Evolutionary conservation across 2,329 filamentous ascomycete genomes (phyloP).

Genomic region (Cercospora brassicicola): DNA sequence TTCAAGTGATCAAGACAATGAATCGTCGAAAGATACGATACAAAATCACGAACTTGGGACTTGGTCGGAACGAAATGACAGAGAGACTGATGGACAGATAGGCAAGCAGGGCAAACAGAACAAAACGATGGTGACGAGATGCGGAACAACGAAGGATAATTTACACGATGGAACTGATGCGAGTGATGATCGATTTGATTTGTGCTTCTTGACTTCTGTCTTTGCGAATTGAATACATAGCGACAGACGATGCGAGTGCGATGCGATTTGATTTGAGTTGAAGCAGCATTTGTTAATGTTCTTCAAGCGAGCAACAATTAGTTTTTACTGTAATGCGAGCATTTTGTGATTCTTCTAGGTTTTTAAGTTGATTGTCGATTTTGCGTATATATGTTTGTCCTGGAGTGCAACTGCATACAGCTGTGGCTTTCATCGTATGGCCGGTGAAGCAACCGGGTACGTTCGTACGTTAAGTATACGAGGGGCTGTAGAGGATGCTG

Average conservation of each 20-base stretch:
- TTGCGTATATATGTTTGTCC: background rate
- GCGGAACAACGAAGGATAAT: background rate
- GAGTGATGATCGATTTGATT: background rate
- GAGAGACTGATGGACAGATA: too few species aligned
- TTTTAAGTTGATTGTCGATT: background rate
- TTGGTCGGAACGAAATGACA: too few species aligned
- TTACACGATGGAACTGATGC: background rate
- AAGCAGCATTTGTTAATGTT: background rate
- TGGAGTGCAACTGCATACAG: background rate
- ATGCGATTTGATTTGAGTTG: background rate
- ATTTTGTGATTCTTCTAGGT: background rate
- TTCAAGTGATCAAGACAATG: constrained; percentile 38
- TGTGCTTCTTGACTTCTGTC: too few species aligned
- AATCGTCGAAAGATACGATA: too few species aligned
- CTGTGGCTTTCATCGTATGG: too few species aligned
- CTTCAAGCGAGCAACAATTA: background rate
- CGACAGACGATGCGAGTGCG: background rate
- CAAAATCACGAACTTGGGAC: too few species aligned
- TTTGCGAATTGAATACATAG: too few species aligned
- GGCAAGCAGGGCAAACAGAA: too few species aligned
- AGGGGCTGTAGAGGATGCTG: background rate
- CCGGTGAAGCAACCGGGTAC: background rate
- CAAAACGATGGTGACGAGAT: too few species aligned
- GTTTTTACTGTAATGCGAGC: background rate
- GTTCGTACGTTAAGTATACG: background rate